Evolutionary conservation across 164 flowering plant genomes (phyloP), one percentile per base, ranked within the genome.

Genomic region (Hamamelis virginiana): DNA sequence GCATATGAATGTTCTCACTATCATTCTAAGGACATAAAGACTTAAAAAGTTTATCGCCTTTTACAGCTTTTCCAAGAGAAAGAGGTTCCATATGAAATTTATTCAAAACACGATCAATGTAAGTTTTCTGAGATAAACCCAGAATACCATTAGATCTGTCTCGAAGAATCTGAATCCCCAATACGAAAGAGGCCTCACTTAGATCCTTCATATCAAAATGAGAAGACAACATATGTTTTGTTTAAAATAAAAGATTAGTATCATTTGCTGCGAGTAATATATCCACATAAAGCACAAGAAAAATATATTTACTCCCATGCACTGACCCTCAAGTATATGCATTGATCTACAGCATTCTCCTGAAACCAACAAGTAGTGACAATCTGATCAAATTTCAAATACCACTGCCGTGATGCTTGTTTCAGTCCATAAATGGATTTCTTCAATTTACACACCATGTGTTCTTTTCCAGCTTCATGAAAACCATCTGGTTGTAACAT

Each of bases 191-290:
- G 6, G 41, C 41, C 33, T 46, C 64, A 61, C 43, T 45, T 28
- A 33, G 23, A 44, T 65, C 43, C 25, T 65, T 62, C 48, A 62
- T 62, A 12, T 18, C 46, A 62, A 33, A 62, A 38, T 62, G 11
- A 15, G 27, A 1, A 18, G 65, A 41, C 4, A 62, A n/a, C 19
- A 62, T 0, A 0, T 38, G 10, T 28, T 62, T 62, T 8, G 65
- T 62, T 8, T 62, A 22, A 14, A 4, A 11, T 5, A 62, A 38
- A 0, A 16, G 3, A 0, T 8, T 16, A 11, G 18, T 16, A 43
- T 43, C 50, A 62, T 15, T 62, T 1, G 25, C 18, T n/a, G 33
- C 59, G 1, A 62, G 13, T 16, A 62, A 16, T 16, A 33, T 62
- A 59, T 59, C 62, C 1, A 62, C 65, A 38, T 62, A 62, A 4